These are phyloP conservation scores for Amniculicola lignicola DNA, from an alignment of 495 filamentous ascomycete species.

Conservation along the genomic window DNA sequence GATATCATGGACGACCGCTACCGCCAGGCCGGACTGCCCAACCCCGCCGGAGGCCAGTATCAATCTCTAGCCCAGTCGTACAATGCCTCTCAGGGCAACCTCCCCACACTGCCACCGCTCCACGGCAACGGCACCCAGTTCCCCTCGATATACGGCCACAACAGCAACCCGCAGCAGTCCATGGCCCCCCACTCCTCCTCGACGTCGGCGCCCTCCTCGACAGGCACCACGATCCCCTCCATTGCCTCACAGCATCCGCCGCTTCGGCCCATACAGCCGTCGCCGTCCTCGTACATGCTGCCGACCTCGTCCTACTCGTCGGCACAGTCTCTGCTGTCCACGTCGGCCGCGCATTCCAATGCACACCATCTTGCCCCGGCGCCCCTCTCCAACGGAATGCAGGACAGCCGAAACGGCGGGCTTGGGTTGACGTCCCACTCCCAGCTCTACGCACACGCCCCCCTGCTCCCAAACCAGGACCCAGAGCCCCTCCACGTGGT, in stretches of 20 bases:
- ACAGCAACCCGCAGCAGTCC: constrained; percentile 30
- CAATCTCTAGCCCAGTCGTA: constrained; percentile 26
- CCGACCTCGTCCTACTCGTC: constrained; percentile 16
- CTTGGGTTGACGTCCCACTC: constrained; percentile 19
- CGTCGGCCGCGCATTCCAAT: constrained; percentile 21
- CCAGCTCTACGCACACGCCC: constrained; percentile 28
- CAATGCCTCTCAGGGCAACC: constrained; percentile 23
- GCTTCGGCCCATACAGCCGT: constrained; percentile 32
- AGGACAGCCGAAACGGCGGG: constrained; percentile 26
- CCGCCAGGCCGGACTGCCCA: constrained; percentile 27
- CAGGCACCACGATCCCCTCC: constrained; percentile 24
- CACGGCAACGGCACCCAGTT: constrained; percentile 20
- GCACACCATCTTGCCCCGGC: constrained; percentile 21
- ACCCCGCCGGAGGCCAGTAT: constrained; percentile 22
- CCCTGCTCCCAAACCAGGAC: constrained; percentile 39
- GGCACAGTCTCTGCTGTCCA: constrained; percentile 25
- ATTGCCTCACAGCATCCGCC: constrained; percentile 28
- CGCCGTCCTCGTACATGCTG: constrained; percentile 24
- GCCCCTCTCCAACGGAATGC: constrained; percentile 19
- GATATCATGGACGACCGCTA: constrained; percentile 36
- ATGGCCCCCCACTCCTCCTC: constrained; percentile 27
- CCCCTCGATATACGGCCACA: constrained; percentile 28
- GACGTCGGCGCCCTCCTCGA: constrained; percentile 13
- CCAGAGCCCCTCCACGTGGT: constrained; percentile 81
- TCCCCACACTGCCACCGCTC: constrained; percentile 31